These are phyloP conservation scores for Dactylellina cionopaga DNA, from an alignment of 2,329 filamentous ascomycete genomes.

Conservation along the genomic window DNA sequence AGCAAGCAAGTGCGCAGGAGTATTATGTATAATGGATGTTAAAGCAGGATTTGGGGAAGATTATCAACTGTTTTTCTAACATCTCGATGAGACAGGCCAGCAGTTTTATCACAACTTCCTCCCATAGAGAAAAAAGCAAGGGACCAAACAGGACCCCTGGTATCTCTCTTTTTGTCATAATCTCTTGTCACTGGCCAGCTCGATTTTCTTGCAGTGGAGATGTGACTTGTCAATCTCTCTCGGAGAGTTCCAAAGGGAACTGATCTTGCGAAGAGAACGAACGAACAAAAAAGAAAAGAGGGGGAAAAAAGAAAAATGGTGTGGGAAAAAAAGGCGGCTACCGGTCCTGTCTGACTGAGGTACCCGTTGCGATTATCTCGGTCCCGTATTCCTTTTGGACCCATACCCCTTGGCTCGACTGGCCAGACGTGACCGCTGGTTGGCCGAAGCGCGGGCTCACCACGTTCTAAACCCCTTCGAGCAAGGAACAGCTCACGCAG, in stretches of 20 bases:
- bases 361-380: constrained; percentile 49
- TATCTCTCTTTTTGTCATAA: constrained; percentile 40
- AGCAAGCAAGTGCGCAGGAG: constrained; percentile 22
- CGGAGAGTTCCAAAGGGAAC: constrained; percentile 45
- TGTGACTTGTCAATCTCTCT: constrained; percentile 53
- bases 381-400: constrained; percentile 43
- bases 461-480: constrained; percentile 46
- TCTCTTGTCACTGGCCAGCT: constrained; percentile 43
- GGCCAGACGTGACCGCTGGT: constrained; percentile 46
- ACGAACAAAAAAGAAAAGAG: constrained; percentile 12
- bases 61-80: constrained; percentile 51
- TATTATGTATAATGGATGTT: no score
- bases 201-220: constrained; percentile 28
- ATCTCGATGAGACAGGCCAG: constrained; percentile 53
- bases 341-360: constrained; percentile 47
- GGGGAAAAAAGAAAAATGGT: constrained; percentile 4
- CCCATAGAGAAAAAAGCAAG: constrained; percentile 47
- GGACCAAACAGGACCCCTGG: constrained; percentile 28
- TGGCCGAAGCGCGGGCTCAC: constrained; percentile 50
- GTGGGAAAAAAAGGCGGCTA: constrained; percentile 37
- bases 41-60: constrained; percentile 45
- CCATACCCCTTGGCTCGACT: constrained; percentile 30
- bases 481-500: constrained; percentile 45
- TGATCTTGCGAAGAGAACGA: constrained; percentile 5
- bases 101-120: constrained; percentile 53